Evolutionary conservation across 2,329 filamentous ascomycete genomes (phyloP).

Genomic region (Dothiorella sarmentorum): DNA sequence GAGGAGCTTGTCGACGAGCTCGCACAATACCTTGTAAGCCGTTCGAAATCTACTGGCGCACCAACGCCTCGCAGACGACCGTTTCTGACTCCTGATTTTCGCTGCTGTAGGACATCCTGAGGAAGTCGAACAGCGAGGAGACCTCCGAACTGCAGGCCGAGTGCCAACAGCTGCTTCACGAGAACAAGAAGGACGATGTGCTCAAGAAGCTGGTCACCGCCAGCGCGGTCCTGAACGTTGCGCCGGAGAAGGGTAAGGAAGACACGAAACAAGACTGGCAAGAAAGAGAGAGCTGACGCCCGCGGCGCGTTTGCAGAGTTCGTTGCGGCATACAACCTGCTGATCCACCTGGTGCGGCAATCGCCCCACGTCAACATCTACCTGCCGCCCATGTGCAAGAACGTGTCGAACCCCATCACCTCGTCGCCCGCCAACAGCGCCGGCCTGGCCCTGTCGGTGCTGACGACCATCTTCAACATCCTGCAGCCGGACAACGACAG

Average conservation of each 20-base stretch:
- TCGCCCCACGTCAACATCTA: slow-evolving; percentile 81
- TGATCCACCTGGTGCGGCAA: slow-evolving; percentile 88
- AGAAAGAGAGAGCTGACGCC: slow-evolving; percentile 14
- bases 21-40: slow-evolving; percentile 70
- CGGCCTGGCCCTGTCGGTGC: slow-evolving; percentile 80
- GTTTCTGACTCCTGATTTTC: slow-evolving; percentile 1
- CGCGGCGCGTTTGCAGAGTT: slow-evolving; percentile 60
- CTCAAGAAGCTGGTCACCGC: slow-evolving; percentile 85
- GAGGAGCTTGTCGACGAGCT: slow-evolving; percentile 92
- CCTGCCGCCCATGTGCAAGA: slow-evolving; percentile 82
- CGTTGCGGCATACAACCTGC: slow-evolving; percentile 91
- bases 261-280: neutral
- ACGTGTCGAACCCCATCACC: slow-evolving; percentile 81
- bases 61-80: neutral
- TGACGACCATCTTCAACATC: slow-evolving; percentile 96
- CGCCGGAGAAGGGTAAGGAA: slow-evolving; percentile 73
- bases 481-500: slow-evolving; percentile 71
- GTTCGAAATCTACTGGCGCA: slow-evolving; percentile 8
- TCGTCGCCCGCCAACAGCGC: slow-evolving; percentile 82
- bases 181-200: slow-evolving; percentile 73
- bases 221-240: slow-evolving; percentile 71
- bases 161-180: slow-evolving; percentile 66
- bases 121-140: slow-evolving; percentile 58
- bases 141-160: slow-evolving; percentile 54
- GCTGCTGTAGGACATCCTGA: slow-evolving; percentile 60